Base-by-base conservation (phyloP, 2,329 filamentous ascomycete genomes). In the Nannizzia gypsea region DNA sequence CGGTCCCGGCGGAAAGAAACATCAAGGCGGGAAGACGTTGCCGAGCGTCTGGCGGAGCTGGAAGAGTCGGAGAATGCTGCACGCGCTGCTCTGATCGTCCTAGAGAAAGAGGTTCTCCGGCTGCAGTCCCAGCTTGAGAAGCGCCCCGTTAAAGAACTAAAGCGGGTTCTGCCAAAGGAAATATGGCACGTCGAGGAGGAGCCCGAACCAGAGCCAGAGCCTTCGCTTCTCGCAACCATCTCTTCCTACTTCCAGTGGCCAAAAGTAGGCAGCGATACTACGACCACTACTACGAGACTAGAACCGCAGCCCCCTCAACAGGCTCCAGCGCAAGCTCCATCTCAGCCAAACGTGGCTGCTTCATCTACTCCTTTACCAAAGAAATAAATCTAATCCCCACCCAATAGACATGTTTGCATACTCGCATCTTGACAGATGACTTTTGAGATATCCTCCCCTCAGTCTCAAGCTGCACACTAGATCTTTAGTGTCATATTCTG, bases 1-100 rank as follows among this genome's bases (percentile, higher is more conserved):
- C 74, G 84, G 59, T 80, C 81, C 31, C 75, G 83, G 58, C 76
- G 81, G 61, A 87, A 87, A 68, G 83, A 83, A 63, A 79, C 74
- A 56, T 81, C 76, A 22, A 75, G 82, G 55, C 72, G 83, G 59
- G 82, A 85, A 60, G 81, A 83, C 62, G 80, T 87, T 3, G 76
- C 79, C 1, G 82, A 84, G 60, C 75, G 83, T 22, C 66, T 88
- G 11, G 77, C 78, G 48, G 79, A 81, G 61, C 68, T 87, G 1
- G 82, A 85, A 68, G 73, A 79, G 59, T 76, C 74, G 1, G 75
- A 78, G 60, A 73, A 70, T 59, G 67, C 71, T 6, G 67, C 72
- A 2, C 68, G 74, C 40, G 67, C 67, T 60, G 74, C 75, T 9
- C 64, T 79, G 44, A 68, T 76, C 6, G 71, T 74, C 9, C 62